Conservation (phyloP, 2,329 filamentous ascomycete species). For the Trichoderma polysporum region DNA sequence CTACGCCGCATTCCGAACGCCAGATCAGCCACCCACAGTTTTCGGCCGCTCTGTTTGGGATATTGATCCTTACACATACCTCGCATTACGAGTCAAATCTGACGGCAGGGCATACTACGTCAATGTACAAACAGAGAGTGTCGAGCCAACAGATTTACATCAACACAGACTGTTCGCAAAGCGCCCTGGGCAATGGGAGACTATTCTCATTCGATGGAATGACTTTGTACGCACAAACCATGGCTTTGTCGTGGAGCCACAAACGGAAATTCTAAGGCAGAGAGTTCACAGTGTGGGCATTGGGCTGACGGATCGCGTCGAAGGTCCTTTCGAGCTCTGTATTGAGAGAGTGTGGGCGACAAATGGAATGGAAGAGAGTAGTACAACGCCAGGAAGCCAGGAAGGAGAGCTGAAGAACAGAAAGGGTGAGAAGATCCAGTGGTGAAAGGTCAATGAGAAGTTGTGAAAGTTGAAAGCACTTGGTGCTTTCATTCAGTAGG, state of each 20-base stretch:
- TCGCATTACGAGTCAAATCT: conserved; percentile 84
- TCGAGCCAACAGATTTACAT: conserved; percentile 93
- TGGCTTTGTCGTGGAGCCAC: conserved; percentile 87
- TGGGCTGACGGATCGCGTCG: conserved; percentile 82
- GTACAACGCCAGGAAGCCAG: conserved; percentile 24
- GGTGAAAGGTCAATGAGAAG: conserved; percentile 28
- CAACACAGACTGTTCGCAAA: conserved; percentile 85
- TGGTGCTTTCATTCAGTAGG: not conserved
- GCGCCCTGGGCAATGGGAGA: conserved; percentile 87
- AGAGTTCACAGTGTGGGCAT: conserved; percentile 85
- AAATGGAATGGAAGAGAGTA: conserved; percentile 49
- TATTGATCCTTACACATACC: conserved; percentile 82
- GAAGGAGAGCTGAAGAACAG: conserved; percentile 38
- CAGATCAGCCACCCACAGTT: conserved; percentile 72
- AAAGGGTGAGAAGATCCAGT: conserved; percentile 40
- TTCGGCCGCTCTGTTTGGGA: conserved; percentile 88
- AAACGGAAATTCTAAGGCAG: conserved; percentile 83
- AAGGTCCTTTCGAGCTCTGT: conserved; percentile 83
- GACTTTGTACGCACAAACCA: conserved; percentile 96
- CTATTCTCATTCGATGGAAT: conserved; percentile 83
- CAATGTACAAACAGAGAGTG: conserved; percentile 91
- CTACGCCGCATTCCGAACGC: conserved; percentile 87
- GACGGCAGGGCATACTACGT: conserved; percentile 92
- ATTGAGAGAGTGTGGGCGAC: conserved; percentile 91
- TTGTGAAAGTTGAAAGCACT: not conserved